These are phyloP conservation scores for Eimeria falciformis DNA, from an alignment of 169 alveolate species.

Conservation along the genomic window DNA sequence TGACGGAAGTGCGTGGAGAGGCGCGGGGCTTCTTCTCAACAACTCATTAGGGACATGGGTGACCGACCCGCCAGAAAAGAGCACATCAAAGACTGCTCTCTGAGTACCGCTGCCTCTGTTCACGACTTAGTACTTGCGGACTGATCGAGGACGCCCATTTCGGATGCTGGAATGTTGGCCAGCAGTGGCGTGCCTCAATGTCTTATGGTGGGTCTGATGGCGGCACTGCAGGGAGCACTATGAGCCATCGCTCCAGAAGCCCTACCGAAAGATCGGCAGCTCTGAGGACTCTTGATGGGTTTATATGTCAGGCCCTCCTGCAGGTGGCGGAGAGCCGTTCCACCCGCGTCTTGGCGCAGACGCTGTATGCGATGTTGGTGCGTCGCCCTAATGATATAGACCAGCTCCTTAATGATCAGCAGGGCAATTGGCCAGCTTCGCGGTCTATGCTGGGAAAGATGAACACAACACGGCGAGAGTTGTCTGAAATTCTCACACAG, in stretches of 20 bases:
- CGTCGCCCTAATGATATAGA: background rate
- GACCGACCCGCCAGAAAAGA: conserved; percentile 11
- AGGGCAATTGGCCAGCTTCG: conserved; percentile 39
- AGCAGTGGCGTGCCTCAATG: background rate
- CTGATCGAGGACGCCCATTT: background rate
- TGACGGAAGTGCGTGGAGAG: background rate
- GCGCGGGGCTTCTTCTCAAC: conserved; percentile 6
- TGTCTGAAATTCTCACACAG: background rate
- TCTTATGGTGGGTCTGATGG: background rate
- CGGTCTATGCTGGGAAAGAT: conserved; percentile 12
- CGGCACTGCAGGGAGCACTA: background rate
- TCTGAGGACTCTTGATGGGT: conserved; percentile 26
- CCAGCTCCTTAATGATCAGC: conserved; percentile 37
- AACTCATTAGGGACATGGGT: conserved; percentile 56
- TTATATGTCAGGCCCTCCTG: background rate
- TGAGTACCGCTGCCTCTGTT: background rate
- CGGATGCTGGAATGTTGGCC: background rate
- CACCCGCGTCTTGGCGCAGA: conserved; percentile 25
- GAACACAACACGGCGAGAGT: conserved; percentile 26
- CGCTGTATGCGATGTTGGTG: conserved; percentile 37
- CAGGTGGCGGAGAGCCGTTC: conserved; percentile 12
- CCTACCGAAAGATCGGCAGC: background rate
- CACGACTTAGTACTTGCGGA: conserved; percentile 14
- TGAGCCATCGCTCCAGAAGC: background rate
- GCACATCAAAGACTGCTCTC: conserved; percentile 1